Conservation (phyloP, 2,329 filamentous ascomycete genomes). For the Pseudocercospora pini-densiflorae region DNA sequence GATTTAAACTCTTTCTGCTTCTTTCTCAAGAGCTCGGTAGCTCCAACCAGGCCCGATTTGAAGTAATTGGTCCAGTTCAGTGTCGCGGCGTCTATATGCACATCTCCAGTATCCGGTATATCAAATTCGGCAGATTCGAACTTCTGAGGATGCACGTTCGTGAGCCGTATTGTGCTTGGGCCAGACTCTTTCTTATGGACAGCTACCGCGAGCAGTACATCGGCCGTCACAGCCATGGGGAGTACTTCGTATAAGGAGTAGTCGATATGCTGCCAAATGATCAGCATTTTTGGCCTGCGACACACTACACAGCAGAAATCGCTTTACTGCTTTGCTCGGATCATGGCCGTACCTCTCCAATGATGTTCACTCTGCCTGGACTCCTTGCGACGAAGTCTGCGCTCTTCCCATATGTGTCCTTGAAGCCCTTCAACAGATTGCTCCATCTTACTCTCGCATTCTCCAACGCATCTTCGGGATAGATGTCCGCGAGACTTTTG, state of each 20-base stretch:
- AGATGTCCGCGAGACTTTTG: conserved; percentile 77
- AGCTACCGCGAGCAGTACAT: conserved; percentile 83
- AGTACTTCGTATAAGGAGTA: conserved; percentile 96
- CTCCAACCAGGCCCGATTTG: conserved; percentile 85
- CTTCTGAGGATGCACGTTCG: conserved; percentile 76
- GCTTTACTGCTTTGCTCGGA: not conserved
- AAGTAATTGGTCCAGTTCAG: conserved; percentile 99
- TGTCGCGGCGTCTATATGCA: conserved; percentile 75
- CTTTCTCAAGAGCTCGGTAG: conserved; percentile 74
- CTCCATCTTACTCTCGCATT: conserved; percentile 77
- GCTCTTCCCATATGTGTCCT: conserved; percentile 67
- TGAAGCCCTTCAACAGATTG: conserved; percentile 71
- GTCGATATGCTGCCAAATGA: conserved; percentile 74
- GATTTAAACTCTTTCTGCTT: conserved; percentile 64
- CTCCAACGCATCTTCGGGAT: conserved; percentile 72
- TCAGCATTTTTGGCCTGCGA: conserved; percentile 13
- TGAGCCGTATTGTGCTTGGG: conserved; percentile 71
- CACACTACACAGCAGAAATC: not conserved
- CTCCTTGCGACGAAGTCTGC: conserved; percentile 86
- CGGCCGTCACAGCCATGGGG: conserved; percentile 92
- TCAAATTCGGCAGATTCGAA: conserved; percentile 78
- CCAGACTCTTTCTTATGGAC: conserved; percentile 57
- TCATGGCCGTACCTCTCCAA: conserved; percentile 69
- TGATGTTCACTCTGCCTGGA: conserved; percentile 95
- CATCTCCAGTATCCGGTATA: conserved; percentile 62